Evolutionary conservation across 805 yeast genomes (phyloP).

Genomic region (Cyberlindnera euphorbiae): DNA sequence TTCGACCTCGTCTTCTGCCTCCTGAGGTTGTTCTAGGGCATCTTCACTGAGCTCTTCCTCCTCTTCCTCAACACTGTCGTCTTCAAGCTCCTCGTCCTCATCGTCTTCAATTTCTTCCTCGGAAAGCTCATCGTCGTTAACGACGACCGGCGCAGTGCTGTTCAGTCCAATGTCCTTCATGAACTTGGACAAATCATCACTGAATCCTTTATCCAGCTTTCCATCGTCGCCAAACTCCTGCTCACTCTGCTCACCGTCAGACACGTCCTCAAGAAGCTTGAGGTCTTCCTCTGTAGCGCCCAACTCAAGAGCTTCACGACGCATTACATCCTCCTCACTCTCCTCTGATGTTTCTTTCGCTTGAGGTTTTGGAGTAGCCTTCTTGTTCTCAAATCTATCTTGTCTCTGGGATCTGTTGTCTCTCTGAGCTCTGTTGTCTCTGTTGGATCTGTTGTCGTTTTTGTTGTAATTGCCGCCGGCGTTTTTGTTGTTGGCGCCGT

Average conservation of each 20-base stretch:
- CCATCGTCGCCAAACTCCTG: constrained; percentile 33
- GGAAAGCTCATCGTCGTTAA: constrained; percentile 36
- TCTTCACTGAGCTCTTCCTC: constrained; percentile 23
- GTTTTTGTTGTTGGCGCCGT: background rate
- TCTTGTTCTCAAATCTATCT: too few species aligned
- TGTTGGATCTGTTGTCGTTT: constrained; percentile 15
- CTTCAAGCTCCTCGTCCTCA: constrained; percentile 30
- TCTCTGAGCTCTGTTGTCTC: too few species aligned
- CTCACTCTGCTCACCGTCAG: constrained; percentile 41
- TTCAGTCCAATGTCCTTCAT: constrained; percentile 67
- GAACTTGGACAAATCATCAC: constrained; percentile 52
- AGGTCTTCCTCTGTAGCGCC: constrained; percentile 89
- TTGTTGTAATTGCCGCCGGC: constrained; percentile 8
- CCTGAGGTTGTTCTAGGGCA: too few species aligned
- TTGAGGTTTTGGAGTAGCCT: background rate
- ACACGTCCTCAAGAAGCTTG: constrained; percentile 52
- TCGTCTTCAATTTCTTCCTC: constrained; percentile 35
- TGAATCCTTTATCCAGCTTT: constrained; percentile 35
- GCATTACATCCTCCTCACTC: constrained; percentile 29
- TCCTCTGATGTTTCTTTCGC: background rate
- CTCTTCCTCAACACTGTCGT: constrained; percentile 23
- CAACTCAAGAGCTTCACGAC: constrained; percentile 69
- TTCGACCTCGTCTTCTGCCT: too few species aligned
- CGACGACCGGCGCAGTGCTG: constrained; percentile 31
- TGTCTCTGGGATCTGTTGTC: too few species aligned